Evolutionary conservation across 2,329 filamentous ascomycete species (phyloP).

Genomic region (Cercospora brassicicola): DNA sequence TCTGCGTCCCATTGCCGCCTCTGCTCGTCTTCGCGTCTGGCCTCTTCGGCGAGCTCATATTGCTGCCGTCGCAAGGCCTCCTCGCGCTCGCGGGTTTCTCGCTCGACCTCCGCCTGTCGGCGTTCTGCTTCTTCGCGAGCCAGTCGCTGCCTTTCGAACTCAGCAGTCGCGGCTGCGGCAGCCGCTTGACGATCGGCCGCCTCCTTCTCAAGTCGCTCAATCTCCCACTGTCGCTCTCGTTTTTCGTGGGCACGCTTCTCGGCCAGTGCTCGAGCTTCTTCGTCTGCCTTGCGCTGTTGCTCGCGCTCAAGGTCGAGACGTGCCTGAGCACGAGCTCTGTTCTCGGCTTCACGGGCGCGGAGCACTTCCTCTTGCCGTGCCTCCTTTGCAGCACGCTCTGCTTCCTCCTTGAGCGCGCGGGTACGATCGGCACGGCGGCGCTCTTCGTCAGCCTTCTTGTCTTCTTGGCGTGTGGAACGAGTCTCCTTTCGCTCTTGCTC

Average conservation of each 20-base stretch:
- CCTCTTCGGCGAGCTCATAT: constrained; percentile 25
- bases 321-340: constrained; percentile 25
- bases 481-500: constrained; percentile 56
- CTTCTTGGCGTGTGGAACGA: constrained; percentile 40
- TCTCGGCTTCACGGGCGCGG: constrained; percentile 33
- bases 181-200: constrained; percentile 22
- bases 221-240: constrained; percentile 21
- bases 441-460: constrained; percentile 34
- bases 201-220: constrained; percentile 33
- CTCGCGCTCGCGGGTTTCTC: constrained; percentile 30
- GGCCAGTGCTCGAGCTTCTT: constrained; percentile 22
- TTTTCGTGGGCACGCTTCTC: constrained; percentile 22
- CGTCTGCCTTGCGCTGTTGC: constrained; percentile 24
- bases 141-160: constrained; percentile 20
- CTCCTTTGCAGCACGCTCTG: constrained; percentile 33
- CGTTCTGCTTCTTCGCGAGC: constrained; percentile 28
- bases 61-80: constrained; percentile 36
- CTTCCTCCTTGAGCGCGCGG: constrained; percentile 39
- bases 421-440: constrained; percentile 37
- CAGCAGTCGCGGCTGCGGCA: constrained; percentile 22
- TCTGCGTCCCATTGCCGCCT: constrained; percentile 23
- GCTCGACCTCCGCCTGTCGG: constrained; percentile 23
- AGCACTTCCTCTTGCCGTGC: constrained; percentile 32
- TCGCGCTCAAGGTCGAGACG: constrained; percentile 18
- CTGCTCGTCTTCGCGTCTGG: constrained; percentile 24